Evolutionary conservation across 345 rosid species (phyloP).

Genomic region (Chamaenerion angustifolium): DNA sequence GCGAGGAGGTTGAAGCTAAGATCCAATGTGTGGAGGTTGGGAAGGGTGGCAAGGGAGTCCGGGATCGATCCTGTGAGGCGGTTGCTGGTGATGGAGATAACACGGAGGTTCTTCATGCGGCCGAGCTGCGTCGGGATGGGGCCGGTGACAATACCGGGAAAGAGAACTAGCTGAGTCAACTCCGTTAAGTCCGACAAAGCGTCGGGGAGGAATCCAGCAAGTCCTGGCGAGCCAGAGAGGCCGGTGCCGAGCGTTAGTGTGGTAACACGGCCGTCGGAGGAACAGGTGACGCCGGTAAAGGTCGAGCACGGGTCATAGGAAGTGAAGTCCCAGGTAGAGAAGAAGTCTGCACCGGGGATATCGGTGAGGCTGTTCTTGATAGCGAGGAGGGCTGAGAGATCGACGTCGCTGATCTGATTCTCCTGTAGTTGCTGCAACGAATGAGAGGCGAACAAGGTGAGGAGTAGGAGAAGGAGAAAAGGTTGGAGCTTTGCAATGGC

Average conservation of each 20-base stretch:
- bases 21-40: conserved; percentile 58
- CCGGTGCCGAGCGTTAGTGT: conserved; percentile 40
- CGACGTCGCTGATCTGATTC: conserved; percentile 11
- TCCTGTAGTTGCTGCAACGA: conserved; percentile 4
- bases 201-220: conserved; percentile 66
- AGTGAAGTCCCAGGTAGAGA: conserved; percentile 53
- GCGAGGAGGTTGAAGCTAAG: conserved; percentile 59
- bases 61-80: conserved; percentile 75
- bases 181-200: conserved; percentile 42
- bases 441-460: conserved; percentile 1
- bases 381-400: conserved; percentile 30
- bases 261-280: conserved; percentile 8
- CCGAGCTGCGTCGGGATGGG: conserved; percentile 54
- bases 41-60: conserved; percentile 28
- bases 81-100: conserved; percentile 59
- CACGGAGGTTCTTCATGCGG: conserved; percentile 37
- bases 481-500: conserved; percentile 3
- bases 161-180: conserved; percentile 60
- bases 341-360: conserved; percentile 38
- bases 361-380: conserved; percentile 53
- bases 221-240: conserved; percentile 33
- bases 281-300: conserved; percentile 53
- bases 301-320: conserved; percentile 46
- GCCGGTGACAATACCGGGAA: conserved; percentile 72
- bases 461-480: conserved; percentile 3